Base-by-base conservation (phyloP, 805 yeast genomes). In the Yarrowia porcina region DNA sequence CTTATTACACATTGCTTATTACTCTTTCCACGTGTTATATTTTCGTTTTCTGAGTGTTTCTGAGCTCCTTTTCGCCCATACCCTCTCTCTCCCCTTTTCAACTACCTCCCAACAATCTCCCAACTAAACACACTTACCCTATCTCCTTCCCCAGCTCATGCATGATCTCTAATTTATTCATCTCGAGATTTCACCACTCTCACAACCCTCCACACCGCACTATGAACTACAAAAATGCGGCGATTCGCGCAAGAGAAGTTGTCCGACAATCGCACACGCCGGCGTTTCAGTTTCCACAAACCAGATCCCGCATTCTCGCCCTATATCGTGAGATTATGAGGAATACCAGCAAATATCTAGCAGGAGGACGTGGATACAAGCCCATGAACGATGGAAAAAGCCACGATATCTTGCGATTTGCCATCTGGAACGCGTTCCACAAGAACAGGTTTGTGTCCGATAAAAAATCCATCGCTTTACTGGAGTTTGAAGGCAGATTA, bases 401-500 rank as follows among this genome's bases (percentile, higher is more conserved):
- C 10, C 44, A 25, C 9, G 25, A 33, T 11, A 6, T 3, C 11
- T 15, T 52, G 11, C 27, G 59, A 25, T 52, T 52, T 7, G 59
- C 59, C 36, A 11, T 52, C 13, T 52, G 59, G 59, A 52, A 52
- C 44, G 59, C 59, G 12, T 52, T 36, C 28, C 59, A 52, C 59
- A 52, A 52, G 17, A 52, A 52, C 44, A n/a, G 25, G 12, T 27
- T 23, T 23, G n/a, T 52, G n/a, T 18, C 39, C 10, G 38, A 36
- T 25, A 33, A 8, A n/a, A n/a, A 25, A 13, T 10, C 32, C 9
- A 52, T 52, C 36, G 44, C 25, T 10, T 2, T 52, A 23, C 7
- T 52, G 25, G 59, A 52, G 33, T 36, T 35, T n/a, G 44, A 52
- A 25, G 59, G 25, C 25, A 20, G 59, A 2, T 36, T 30, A 9